Conservation (phyloP, 148 eudicot genomes). For the Pouteria glomerata region DNA sequence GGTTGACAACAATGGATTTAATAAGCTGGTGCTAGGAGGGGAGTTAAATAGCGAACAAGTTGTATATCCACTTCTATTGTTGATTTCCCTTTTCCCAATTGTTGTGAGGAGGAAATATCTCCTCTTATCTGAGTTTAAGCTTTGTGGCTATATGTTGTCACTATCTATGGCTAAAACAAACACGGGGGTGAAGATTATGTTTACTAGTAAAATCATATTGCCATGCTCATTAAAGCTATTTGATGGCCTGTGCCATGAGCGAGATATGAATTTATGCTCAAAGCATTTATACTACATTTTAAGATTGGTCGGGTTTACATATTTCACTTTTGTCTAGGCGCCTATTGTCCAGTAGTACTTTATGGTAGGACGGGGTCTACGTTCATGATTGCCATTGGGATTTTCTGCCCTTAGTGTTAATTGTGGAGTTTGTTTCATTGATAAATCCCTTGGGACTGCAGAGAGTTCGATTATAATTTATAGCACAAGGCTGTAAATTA, state of each 20-base stretch:
- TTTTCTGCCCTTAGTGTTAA: too few relatives aligned
- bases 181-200: too few relatives aligned
- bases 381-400: background rate
- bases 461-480: background rate
- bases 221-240: background rate
- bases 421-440: background rate
- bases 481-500: background rate
- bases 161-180: too few relatives aligned
- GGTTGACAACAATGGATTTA: background rate
- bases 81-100: background rate
- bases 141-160: background rate
- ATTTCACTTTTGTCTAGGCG: too few relatives aligned
- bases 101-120: background rate
- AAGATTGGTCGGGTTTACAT: too few relatives aligned
- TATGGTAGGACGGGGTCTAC: too few relatives aligned
- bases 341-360: too few relatives aligned
- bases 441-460: background rate
- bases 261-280: too few relatives aligned
- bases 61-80: background rate
- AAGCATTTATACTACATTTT: too few relatives aligned
- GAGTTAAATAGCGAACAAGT: background rate
- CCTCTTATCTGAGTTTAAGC: background rate
- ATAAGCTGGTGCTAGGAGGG: background rate
- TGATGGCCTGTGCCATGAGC: too few relatives aligned
- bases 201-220: background rate